These are phyloP conservation scores for Solanum dulcamara DNA, from an alignment of 257 asterid genomes.

Conservation along the genomic window DNA sequence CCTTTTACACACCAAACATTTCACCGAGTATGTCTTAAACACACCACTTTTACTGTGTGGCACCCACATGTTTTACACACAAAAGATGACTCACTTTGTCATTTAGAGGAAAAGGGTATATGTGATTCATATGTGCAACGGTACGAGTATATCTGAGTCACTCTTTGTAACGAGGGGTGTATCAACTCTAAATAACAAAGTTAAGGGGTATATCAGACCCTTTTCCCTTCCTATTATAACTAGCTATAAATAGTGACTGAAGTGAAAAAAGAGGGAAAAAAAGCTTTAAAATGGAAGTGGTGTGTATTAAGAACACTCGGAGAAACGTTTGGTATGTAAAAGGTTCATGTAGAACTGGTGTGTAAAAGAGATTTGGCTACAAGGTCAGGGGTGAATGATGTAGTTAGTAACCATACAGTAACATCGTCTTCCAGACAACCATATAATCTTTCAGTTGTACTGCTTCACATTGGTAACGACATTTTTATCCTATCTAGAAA, in stretches of 20 bases:
- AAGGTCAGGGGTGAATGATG: not conserved
- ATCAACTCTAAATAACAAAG: no score
- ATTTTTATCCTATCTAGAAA: not conserved
- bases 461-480: not conserved
- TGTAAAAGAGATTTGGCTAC: not conserved
- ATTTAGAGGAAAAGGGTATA: no score
- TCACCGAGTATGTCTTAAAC: not conserved
- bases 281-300: not conserved
- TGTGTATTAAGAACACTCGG: not conserved
- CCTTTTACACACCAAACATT: not conserved
- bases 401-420: not conserved
- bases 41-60: not conserved
- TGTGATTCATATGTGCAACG: no score
- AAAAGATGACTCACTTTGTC: no score
- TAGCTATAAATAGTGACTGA: not conserved
- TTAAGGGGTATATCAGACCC: no score
- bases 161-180: no score
- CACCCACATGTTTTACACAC: not conserved
- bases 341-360: not conserved
- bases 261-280: not conserved
- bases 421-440: not conserved
- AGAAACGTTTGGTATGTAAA: not conserved
- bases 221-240: not conserved
- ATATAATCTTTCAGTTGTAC: not conserved
- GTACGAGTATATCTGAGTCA: no score